These are phyloP conservation scores for Oemleria cerasiformis DNA, from an alignment of 306 rosid genomes.

Conservation along the genomic window DNA sequence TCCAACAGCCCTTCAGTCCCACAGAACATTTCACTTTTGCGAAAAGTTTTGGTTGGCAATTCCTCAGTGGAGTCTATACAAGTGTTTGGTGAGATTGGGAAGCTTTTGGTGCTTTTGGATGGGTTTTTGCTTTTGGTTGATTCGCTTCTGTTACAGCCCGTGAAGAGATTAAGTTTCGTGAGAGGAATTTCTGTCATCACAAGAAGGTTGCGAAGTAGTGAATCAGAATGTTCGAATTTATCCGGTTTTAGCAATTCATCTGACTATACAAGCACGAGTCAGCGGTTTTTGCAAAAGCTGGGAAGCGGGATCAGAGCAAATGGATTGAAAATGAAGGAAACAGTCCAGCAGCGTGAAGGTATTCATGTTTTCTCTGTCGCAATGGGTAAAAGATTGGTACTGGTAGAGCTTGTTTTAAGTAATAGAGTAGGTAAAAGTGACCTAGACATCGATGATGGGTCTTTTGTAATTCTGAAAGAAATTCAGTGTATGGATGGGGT, in stretches of 20 bases:
- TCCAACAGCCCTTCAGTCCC: conserved; percentile 24
- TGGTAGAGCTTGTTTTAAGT: conserved; percentile 63
- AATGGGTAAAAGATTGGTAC: conserved; percentile 60
- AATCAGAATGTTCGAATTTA: conserved; percentile 45
- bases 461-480: conserved; percentile 68
- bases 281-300: conserved; percentile 65
- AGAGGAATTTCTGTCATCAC: conserved; percentile 61
- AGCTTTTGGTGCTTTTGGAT: conserved; percentile 58
- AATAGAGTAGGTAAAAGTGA: conserved; percentile 49
- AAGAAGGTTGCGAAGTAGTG: conserved; percentile 48
- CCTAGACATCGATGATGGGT: conserved; percentile 41
- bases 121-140: conserved; percentile 71
- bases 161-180: conserved; percentile 49
- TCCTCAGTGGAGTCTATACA: conserved; percentile 46
- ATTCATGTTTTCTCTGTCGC: conserved; percentile 54
- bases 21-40: conserved; percentile 42
- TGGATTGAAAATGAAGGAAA: conserved; percentile 63
- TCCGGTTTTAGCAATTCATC: conserved; percentile 18
- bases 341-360: conserved; percentile 43
- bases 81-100: conserved; percentile 51
- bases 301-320: conserved; percentile 63
- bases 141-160: conserved; percentile 45
- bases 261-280: conserved; percentile 42
- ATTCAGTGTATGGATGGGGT: conserved; percentile 78
- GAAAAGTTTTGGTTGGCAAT: conserved; percentile 48